Conservation (phyloP, 2,329 filamentous ascomycete genomes). For the Fusarium domesticum region DNA sequence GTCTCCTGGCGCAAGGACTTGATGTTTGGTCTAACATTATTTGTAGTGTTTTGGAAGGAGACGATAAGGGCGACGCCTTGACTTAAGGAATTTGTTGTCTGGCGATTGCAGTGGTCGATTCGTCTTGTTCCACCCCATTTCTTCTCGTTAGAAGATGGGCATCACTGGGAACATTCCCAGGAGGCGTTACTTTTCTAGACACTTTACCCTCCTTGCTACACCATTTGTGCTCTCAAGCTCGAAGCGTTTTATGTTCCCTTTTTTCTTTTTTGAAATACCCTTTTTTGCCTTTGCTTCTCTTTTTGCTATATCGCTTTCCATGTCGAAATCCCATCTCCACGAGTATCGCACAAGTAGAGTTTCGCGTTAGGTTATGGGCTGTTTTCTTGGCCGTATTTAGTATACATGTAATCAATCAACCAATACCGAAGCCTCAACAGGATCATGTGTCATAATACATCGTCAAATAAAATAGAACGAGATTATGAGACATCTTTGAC, state of each 20-base stretch:
- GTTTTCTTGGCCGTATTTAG: not conserved
- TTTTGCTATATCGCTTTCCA: not conserved
- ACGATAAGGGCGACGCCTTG: slow-evolving; percentile 53
- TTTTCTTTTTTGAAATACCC: not conserved
- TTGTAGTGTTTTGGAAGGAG: slow-evolving; percentile 50
- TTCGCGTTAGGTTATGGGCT: not conserved
- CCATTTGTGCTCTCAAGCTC: not conserved
- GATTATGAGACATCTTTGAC: not conserved
- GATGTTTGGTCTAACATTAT: slow-evolving; percentile 8
- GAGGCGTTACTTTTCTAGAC: not conserved
- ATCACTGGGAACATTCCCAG: not conserved
- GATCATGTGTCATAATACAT: too few relatives aligned
- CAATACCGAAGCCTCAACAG: not conserved
- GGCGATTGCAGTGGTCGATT: not conserved
- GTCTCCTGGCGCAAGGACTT: slow-evolving; percentile 34
- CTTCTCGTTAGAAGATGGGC: not conserved
- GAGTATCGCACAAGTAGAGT: not conserved
- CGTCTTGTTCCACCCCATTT: not conserved
- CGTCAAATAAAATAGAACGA: too few relatives aligned
- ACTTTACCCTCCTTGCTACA: not conserved
- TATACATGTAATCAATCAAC: not conserved
- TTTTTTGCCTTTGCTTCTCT: not conserved
- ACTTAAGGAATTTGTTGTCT: slow-evolving; percentile 33
- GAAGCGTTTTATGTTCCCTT: not conserved
- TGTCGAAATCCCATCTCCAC: not conserved